Evolutionary conservation across 208 protist genomes (phyloP).

Genomic region (Porcisia hertigi): DNA sequence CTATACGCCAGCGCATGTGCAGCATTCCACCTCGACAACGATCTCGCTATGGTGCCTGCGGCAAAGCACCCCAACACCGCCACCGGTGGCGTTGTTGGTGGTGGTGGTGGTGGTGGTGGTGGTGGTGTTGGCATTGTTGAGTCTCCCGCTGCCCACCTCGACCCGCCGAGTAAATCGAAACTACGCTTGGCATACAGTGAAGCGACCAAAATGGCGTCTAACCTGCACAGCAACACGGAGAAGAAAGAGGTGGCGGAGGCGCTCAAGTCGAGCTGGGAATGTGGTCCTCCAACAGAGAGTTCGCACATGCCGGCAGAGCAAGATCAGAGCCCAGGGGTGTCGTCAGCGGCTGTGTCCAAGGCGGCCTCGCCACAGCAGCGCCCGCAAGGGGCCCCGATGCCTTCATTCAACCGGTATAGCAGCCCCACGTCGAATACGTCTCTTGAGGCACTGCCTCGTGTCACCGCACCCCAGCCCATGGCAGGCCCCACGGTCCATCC

Average conservation of each 20-base stretch:
- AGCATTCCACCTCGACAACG: slow-evolving; percentile 12
- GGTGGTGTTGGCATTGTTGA: not conserved
- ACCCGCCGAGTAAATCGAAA: slow-evolving; percentile 8
- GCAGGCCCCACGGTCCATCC: slow-evolving; percentile 1
- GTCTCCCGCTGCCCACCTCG: not conserved
- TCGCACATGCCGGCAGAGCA: not conserved
- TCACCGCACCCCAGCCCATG: slow-evolving; percentile 13
- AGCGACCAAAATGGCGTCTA: not conserved
- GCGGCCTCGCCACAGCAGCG: not conserved
- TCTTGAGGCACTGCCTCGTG: slow-evolving; percentile 14
- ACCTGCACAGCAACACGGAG: not conserved
- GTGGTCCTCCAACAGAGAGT: not conserved
- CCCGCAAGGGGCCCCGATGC: not conserved
- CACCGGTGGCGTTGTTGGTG: not conserved
- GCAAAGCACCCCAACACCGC: not conserved
- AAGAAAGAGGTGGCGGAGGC: not conserved
- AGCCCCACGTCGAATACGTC: slow-evolving; percentile 8
- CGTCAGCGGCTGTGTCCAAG: not conserved
- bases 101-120: too few relatives aligned
- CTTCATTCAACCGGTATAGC: not conserved
- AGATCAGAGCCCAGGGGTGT: not conserved
- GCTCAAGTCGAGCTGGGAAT: not conserved
- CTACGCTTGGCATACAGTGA: not conserved
- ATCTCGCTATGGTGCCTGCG: not conserved
- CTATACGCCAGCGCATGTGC: slow-evolving; percentile 22